Evolutionary conservation across 164 flowering plant genomes (phyloP).

Genomic region (Pachysandra terminalis): DNA sequence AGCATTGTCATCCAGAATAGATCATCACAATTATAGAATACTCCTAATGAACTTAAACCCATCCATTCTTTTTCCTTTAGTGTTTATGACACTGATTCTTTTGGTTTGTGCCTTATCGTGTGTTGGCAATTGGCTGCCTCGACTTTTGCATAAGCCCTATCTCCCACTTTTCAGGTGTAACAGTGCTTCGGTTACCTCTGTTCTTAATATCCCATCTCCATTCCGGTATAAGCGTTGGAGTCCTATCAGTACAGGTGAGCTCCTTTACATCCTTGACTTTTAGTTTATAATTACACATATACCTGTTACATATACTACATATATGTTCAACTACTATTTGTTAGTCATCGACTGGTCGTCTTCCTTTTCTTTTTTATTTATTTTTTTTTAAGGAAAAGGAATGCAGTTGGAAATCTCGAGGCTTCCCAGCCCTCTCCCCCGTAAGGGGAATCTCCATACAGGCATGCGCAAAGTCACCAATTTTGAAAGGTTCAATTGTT

Average conservation of each 20-base stretch:
- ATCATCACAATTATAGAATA: slow-evolving; percentile 38
- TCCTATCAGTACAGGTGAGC: slow-evolving; percentile 72
- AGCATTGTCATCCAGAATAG: slow-evolving; percentile 39
- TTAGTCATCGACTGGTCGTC: too few relatives aligned
- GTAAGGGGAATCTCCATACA: too few relatives aligned
- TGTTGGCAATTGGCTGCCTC: slow-evolving; percentile 55
- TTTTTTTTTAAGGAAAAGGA: too few relatives aligned
- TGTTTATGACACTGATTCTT: slow-evolving; percentile 48
- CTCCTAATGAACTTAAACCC: slow-evolving; percentile 58
- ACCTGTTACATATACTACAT: too few relatives aligned
- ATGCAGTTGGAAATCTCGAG: too few relatives aligned
- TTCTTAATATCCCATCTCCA: slow-evolving; percentile 64
- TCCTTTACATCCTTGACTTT: too few relatives aligned
- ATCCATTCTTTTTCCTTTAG: slow-evolving; percentile 37
- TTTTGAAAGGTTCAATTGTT: too few relatives aligned
- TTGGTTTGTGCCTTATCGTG: slow-evolving; percentile 61
- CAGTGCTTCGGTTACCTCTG: slow-evolving; percentile 49
- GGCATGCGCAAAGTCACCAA: too few relatives aligned
- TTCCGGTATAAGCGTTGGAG: slow-evolving; percentile 85
- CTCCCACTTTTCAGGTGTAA: slow-evolving; percentile 77
- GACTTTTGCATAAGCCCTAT: slow-evolving; percentile 52
- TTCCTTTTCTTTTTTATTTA: too few relatives aligned
- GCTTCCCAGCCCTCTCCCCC: too few relatives aligned
- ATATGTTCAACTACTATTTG: too few relatives aligned
- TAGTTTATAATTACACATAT: too few relatives aligned